phyloP scores from a whole-genome alignment of 2,329 filamentous ascomycete genomes.

The Beauveria caledonica region DNA sequence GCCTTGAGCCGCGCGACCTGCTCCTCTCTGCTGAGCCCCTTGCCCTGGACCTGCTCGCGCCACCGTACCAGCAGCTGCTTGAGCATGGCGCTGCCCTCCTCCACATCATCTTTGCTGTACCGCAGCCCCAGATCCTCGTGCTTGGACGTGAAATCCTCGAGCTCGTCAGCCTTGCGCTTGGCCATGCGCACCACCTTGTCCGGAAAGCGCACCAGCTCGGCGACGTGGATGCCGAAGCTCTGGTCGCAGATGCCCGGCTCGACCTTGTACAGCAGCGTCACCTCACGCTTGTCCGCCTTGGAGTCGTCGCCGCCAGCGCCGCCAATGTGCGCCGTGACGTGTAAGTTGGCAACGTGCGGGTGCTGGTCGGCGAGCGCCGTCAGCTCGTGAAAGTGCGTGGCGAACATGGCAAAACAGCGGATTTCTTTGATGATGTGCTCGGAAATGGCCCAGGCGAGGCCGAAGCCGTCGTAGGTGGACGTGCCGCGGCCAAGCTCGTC shows the following conservation, averaged over 20 bases:
- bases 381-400: conserved; percentile 96
- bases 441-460: conserved; percentile 97
- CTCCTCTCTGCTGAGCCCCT: conserved; percentile 57
- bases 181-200: conserved; percentile 98
- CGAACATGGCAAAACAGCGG: conserved; percentile 87
- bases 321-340: conserved; percentile 90
- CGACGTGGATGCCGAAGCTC: conserved; percentile 96
- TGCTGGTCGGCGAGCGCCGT: conserved; percentile 84
- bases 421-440: conserved; percentile 97
- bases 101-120: conserved; percentile 78
- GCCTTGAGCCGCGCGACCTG: conserved; percentile 73
- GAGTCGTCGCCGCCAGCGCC: conserved; percentile 34
- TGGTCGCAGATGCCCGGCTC: conserved; percentile 94
- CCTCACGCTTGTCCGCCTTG: conserved; percentile 59
- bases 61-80: conserved; percentile 78
- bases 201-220: conserved; percentile 91
- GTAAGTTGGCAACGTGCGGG: conserved; percentile 82
- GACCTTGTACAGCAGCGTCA: conserved; percentile 94
- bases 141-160: conserved; percentile 88
- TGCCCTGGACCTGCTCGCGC: conserved; percentile 64
- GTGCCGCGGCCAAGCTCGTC: conserved; percentile 95
- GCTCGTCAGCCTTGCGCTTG: conserved; percentile 95
- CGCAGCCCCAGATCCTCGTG: conserved; percentile 52
- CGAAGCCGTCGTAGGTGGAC: conserved; percentile 96
- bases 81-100: conserved; percentile 75